Base-by-base conservation (phyloP, 2,329 filamentous ascomycete species). In the Parastagonospora avenae region DNA sequence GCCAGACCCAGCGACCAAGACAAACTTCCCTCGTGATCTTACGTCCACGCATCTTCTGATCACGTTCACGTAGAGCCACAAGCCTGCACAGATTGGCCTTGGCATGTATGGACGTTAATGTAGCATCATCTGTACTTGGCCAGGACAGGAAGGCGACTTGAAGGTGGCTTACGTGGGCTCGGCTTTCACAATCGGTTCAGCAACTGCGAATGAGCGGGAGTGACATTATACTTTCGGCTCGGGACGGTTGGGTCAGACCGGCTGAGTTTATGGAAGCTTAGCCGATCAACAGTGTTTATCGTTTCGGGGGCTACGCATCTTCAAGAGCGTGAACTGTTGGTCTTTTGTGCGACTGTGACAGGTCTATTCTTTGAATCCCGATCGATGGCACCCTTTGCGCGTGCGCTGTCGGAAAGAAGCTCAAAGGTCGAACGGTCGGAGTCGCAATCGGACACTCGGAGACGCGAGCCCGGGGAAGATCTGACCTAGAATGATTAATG, bases 401-500 rank as follows among this genome's bases (percentile, higher is more conserved):
- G 5, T 24, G 19, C 19, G 5, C 19, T 24, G 19, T 24, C 19
- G 19, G 5, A 24, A 24, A 5, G 19, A 24, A 24, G 19, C 5
- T 24, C 19, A 24, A 24, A 24, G 19, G 19, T 24, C 19, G 19
- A 24, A 30, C 35, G 28, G 39, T 24, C 41, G 38, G 44, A 43
- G 31, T 24, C 16, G 37, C 16, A 19, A 46, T 24, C 31, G 29
- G 19, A 15, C 27, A 19, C 40, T 19, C 41, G 55, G 45, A 44
- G 47, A 57, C 62, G 59, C 57, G 64, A 37, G 60, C 55, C 29
- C 57, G 60, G 59, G 60, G 62, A 62, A 66, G 57, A 63, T 64
- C 66, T 66, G 69, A 67, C 66, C 61, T 55, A 51, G 59, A 60
- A 62, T 64, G 62, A 65, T 62, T 60, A 64, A 61, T 52, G 50